phyloP scores from a whole-genome alignment of 2,329 filamentous ascomycete genomes.

The Epichloe brachyelytri region DNA sequence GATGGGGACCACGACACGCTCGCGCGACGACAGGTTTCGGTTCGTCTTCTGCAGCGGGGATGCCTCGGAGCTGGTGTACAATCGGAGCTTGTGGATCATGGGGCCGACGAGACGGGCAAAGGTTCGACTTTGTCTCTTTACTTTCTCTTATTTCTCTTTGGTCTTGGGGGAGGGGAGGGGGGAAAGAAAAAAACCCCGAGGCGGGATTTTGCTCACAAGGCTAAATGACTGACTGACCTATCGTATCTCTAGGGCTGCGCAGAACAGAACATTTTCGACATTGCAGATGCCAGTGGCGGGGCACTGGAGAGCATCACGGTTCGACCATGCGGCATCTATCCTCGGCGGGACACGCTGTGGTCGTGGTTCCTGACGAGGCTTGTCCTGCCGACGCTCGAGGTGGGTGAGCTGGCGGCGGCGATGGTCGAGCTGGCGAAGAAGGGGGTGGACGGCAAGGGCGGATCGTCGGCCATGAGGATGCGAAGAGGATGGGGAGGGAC shows the following conservation, averaged over 20 bases:
- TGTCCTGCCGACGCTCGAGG: slow-evolving; percentile 2
- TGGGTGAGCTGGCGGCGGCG: not conserved
- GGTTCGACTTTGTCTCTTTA: not conserved
- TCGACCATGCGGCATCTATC: not conserved
- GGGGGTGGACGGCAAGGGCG: not conserved
- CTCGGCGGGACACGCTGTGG: not conserved
- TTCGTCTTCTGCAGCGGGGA: slow-evolving; percentile 2
- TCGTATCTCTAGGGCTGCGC: not conserved
- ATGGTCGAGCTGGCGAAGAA: slow-evolving; percentile 1
- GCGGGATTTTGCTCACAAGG: too few relatives aligned
- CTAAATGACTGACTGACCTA: not conserved
- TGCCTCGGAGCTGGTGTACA: slow-evolving; percentile 1
- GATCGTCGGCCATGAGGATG: not conserved
- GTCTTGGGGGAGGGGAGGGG: too few relatives aligned
- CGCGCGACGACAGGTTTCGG: not conserved
- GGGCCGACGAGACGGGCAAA: slow-evolving; percentile 3
- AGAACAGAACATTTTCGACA: slow-evolving; percentile 1
- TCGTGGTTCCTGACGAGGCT: slow-evolving; percentile 2
- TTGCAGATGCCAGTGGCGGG: not conserved
- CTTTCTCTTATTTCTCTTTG: not conserved
- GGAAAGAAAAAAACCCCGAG: too few relatives aligned
- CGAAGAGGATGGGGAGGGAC: not conserved
- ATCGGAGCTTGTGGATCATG: slow-evolving; percentile 4
- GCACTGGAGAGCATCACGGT: slow-evolving; percentile 2
- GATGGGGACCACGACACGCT: not conserved